These are phyloP conservation scores for Fusarium sp. DNA, from an alignment of 2,329 filamentous ascomycete species.

Conservation along the genomic window DNA sequence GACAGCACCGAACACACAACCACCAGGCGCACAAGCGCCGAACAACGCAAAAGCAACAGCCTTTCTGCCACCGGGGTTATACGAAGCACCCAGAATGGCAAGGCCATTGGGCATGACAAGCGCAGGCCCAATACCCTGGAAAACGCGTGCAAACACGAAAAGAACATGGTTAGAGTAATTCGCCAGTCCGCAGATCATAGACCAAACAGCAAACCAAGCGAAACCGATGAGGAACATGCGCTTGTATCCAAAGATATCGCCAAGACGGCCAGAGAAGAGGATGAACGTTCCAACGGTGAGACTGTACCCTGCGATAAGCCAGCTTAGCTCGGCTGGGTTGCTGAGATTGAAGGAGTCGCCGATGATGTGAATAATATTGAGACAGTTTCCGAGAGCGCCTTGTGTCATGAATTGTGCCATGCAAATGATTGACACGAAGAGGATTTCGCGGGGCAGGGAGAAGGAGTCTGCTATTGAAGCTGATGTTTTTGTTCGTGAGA, in stretches of 20 bases:
- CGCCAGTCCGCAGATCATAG: conserved; percentile 58
- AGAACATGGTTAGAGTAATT: conserved; percentile 55
- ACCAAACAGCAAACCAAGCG: conserved; percentile 65
- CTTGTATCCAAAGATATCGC: conserved; percentile 68
- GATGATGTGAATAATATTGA: conserved; percentile 40
- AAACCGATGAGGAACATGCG: conserved; percentile 64
- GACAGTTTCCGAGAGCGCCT: conserved; percentile 40
- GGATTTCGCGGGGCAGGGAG: conserved; percentile 26
- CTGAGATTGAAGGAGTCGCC: conserved; percentile 36
- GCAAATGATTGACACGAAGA: conserved; percentile 38
- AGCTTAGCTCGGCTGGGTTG: conserved; percentile 48
- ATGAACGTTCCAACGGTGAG: conserved; percentile 68
- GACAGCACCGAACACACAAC: conserved; percentile 56
- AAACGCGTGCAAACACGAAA: conserved; percentile 63
- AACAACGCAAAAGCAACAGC: conserved; percentile 68
- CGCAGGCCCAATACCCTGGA: conserved; percentile 72
- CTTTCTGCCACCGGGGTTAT: conserved; percentile 67
- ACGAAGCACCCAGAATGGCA: conserved; percentile 69
- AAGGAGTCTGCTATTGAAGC: conserved; percentile 40
- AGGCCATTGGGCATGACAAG: conserved; percentile 72
- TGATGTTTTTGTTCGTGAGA: conserved; percentile 36
- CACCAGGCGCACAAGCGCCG: conserved; percentile 59
- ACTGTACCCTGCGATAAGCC: conserved; percentile 68
- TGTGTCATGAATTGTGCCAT: conserved; percentile 45
- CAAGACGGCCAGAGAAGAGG: conserved; percentile 65